phyloP scores from a whole-genome alignment of 1,284 basidiomycete species.

The Amylostereum areolatum region DNA sequence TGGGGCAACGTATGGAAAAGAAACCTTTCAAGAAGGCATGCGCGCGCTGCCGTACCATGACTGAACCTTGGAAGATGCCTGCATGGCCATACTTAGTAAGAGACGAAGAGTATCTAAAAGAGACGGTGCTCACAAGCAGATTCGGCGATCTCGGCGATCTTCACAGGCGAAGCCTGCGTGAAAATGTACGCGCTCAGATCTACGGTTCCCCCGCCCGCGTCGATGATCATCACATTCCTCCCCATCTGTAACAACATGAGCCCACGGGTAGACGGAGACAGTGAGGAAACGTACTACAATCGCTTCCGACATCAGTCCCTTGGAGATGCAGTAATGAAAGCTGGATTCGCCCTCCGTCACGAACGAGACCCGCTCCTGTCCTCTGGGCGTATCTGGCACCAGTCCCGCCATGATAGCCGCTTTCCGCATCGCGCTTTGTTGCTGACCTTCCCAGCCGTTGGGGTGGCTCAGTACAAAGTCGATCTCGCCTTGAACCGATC shows the following conservation, averaged over 20 bases:
- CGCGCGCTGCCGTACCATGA: neutral
- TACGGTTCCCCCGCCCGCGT: conserved; percentile 13
- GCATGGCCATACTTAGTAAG: conserved; percentile 10
- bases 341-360: conserved; percentile 42
- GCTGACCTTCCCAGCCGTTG: conserved; percentile 32
- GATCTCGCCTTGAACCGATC: conserved; percentile 9
- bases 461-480: conserved; percentile 30
- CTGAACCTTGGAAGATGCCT: neutral
- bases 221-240: conserved; percentile 11
- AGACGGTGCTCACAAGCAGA: conserved; percentile 2
- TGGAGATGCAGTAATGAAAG: conserved; percentile 33
- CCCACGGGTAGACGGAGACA: neutral
- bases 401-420: conserved; percentile 25
- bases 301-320: conserved; percentile 23
- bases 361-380: conserved; percentile 27
- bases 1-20: conserved; percentile 8
- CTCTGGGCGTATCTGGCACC: conserved; percentile 17
- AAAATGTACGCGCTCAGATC: conserved; percentile 12
- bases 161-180: conserved; percentile 1
- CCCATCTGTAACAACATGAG: conserved; percentile 1
- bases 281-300: conserved; percentile 15
- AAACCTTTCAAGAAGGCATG: conserved; percentile 22
- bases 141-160: conserved; percentile 7
- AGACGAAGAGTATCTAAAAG: conserved; percentile 16
- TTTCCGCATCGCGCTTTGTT: conserved; percentile 26